Conservation (phyloP, 306 rosid species). For the Inga leiocalycina region DNA sequence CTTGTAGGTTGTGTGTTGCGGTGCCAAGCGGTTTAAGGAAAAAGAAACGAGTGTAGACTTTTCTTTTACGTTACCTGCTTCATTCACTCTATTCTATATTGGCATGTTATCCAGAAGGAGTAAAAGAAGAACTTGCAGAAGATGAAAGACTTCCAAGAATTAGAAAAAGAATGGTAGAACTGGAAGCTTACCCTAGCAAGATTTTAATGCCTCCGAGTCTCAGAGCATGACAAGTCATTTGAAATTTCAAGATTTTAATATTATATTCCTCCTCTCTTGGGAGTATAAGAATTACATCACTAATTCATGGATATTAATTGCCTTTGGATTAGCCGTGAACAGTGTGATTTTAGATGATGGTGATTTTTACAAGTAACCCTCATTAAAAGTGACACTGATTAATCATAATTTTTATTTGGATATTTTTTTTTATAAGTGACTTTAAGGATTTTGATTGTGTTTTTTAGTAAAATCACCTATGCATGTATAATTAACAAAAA, state of each 20-base stretch:
- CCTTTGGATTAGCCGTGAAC: too few relatives aligned
- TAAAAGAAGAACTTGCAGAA: slow-evolving; percentile 14
- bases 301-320: too few relatives aligned
- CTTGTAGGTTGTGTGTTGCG: slow-evolving; percentile 12
- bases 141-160: not conserved
- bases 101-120: not conserved
- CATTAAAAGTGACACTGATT: too few relatives aligned
- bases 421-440: too few relatives aligned
- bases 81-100: not conserved
- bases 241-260: not conserved
- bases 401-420: too few relatives aligned
- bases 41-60: not conserved
- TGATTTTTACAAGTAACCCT: too few relatives aligned
- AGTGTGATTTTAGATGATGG: too few relatives aligned
- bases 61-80: not conserved
- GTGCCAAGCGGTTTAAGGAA: slow-evolving; percentile 2
- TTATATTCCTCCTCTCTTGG: too few relatives aligned
- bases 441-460: too few relatives aligned
- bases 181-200: not conserved
- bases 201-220: not conserved
- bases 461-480: too few relatives aligned
- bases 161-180: not conserved
- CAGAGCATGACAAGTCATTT: not conserved
- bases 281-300: too few relatives aligned
- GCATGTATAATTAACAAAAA: too few relatives aligned